Conservation (phyloP, 164 flowering plant genomes). For the Macadamia tetraphylla region DNA sequence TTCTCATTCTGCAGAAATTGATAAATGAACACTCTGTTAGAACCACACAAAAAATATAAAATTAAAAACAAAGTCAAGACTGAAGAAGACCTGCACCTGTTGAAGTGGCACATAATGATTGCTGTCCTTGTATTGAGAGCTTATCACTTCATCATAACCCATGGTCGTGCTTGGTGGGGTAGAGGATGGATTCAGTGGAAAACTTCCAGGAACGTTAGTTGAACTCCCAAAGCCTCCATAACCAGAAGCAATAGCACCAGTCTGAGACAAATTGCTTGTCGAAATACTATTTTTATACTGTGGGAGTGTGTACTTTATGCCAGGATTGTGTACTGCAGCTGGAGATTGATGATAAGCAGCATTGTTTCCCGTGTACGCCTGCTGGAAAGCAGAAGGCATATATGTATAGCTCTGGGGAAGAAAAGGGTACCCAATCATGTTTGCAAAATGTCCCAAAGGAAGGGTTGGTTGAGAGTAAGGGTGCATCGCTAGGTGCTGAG, state of each 20-base stretch:
- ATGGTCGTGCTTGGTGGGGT: conserved; percentile 56
- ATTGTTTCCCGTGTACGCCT: conserved; percentile 75
- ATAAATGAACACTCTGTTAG: neutral
- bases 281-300: conserved; percentile 77
- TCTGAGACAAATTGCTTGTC: conserved; percentile 71
- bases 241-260: conserved; percentile 70
- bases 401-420: conserved; percentile 80
- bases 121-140: conserved; percentile 80
- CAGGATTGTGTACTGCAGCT: conserved; percentile 46
- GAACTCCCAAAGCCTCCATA: conserved; percentile 80
- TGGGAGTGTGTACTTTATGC: conserved; percentile 49
- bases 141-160: conserved; percentile 68
- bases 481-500: conserved; percentile 73
- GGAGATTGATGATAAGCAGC: conserved; percentile 82
- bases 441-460: conserved; percentile 76
- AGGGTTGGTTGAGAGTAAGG: conserved; percentile 85
- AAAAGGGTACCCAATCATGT: conserved; percentile 78
- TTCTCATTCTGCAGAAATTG: conserved; percentile 49
- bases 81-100: conserved; percentile 43
- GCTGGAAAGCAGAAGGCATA: conserved; percentile 84
- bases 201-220: conserved; percentile 56
- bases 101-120: conserved; percentile 64
- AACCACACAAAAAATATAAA: neutral
- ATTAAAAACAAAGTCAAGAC: neutral
- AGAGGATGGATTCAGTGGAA: conserved; percentile 54